Evolutionary conservation across 164 flowering plant species (phyloP), one percentile per base, ranked within the genome.

Genomic region (Stephania japonica): DNA sequence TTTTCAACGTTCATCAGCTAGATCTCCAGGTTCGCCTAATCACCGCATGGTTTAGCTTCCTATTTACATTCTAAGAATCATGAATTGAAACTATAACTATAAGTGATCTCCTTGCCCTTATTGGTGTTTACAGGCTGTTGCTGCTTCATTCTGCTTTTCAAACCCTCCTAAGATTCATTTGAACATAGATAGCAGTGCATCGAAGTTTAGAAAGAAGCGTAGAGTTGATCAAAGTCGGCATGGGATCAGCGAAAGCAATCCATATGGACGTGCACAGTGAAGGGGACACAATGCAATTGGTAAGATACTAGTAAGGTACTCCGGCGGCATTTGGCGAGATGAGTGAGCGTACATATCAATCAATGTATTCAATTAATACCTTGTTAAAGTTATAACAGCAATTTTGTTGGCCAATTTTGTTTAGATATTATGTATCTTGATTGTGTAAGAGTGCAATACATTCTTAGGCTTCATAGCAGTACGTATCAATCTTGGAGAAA

Each of bases 101-200:
- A 56, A 56, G 14, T 21, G 18, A 4, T 56, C 38, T 56, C 62
- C 62, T 56, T n/a, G 62, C 19, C 11, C 18, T 69, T 42, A 21
- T 11, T 4, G 12, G 65, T 42, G 19, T 77, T 74, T 75, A 59
- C 90, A 88, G 92, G 98, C 90, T 13, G 94, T 93, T 62, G 98
- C 97, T 66, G 82, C 91, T 62, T 95, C 99, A 24, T 93, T 95
- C 76, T 87, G 97, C 81, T 93, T 95, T 81, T 83, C 93, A 25
- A 38, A 72, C 25, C 99, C 97, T n/a, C 99, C 98, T 0, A 93
- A 90, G 82, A 81, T 96, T 12, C 83, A 83, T 75, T 84, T 96
- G 32, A 84, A 75, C 77, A 79, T 95, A 23, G 93, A 93, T 78
- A 93, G 99, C 82, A 90, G 76, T 65, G 93, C 97, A 11, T 88